phyloP scores from a whole-genome alignment of 441 rosid species.

The Erysimum pusillum region DNA sequence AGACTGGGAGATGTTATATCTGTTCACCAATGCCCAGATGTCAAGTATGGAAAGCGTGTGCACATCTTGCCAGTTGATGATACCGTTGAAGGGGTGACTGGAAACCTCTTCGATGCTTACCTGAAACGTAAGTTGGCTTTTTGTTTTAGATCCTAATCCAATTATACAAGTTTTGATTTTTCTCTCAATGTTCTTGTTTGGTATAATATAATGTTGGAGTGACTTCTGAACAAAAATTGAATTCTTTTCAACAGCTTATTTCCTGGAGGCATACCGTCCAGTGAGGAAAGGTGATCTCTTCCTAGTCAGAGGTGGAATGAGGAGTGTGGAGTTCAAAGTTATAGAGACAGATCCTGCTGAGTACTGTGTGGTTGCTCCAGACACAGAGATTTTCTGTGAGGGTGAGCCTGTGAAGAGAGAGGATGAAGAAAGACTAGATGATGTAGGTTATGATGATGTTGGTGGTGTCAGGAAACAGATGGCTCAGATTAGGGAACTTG shows the following conservation, averaged over 20 bases:
- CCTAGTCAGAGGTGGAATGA: constrained; percentile 56
- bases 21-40: constrained; percentile 61
- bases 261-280: constrained; percentile 50
- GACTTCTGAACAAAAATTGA: constrained; percentile 1
- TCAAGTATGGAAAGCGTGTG: constrained; percentile 58
- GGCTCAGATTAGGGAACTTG: constrained; percentile 56
- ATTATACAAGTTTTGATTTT: not conserved
- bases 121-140: constrained; percentile 52
- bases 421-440: constrained; percentile 57
- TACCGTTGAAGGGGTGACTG: constrained; percentile 68
- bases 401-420: constrained; percentile 55
- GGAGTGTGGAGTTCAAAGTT: constrained; percentile 59
- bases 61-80: constrained; percentile 68
- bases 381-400: constrained; percentile 52
- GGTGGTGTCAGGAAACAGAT: constrained; percentile 58
- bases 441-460: constrained; percentile 56
- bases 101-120: constrained; percentile 64
- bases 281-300: constrained; percentile 58
- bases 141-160: not conserved
- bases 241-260: constrained; percentile 46
- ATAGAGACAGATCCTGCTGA: constrained; percentile 56
- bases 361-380: constrained; percentile 53
- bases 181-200: not conserved
- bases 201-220: constrained; percentile 1
- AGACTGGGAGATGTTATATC: constrained; percentile 60